Evolutionary conservation across 352 stramenopile genomes (phyloP).

Genomic region (Phytophthora meadii): DNA sequence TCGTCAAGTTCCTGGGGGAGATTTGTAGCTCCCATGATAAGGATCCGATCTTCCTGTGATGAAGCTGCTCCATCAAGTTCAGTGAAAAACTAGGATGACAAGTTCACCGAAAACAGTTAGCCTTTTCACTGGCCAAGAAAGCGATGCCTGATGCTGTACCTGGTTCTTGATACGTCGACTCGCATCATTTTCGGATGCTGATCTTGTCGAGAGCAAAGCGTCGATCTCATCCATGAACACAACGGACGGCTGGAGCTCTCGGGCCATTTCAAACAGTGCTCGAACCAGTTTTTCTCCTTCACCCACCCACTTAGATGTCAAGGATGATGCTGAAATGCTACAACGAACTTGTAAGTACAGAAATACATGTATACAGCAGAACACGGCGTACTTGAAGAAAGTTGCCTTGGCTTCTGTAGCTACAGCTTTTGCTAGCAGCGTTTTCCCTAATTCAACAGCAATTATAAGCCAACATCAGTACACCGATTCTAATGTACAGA

Average conservation of each 20-base stretch:
- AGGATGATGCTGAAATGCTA: conserved; percentile 87
- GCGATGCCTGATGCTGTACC: conserved; percentile 28
- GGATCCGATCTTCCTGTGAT: conserved; percentile 75
- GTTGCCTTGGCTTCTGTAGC: conserved; percentile 85
- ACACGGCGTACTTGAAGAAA: conserved; percentile 72
- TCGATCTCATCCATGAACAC: conserved; percentile 94
- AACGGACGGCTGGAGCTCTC: conserved; percentile 82
- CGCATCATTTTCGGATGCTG: conserved; percentile 83
- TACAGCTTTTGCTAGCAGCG: conserved; percentile 82
- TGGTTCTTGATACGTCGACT: conserved; percentile 92
- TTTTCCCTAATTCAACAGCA: conserved; percentile 64
- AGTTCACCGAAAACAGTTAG: conserved; percentile 3
- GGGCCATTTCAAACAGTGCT: conserved; percentile 93
- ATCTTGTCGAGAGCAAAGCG: conserved; percentile 78
- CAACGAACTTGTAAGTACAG: conserved; percentile 19
- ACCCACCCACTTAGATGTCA: conserved; percentile 92
- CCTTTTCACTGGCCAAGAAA: not conserved
- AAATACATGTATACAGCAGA: not conserved
- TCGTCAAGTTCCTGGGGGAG: conserved; percentile 88
- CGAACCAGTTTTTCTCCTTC: conserved; percentile 95
- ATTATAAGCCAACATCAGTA: not conserved
- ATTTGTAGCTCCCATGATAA: conserved; percentile 91
- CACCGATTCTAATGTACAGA: not conserved
- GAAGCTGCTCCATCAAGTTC: conserved; percentile 85
- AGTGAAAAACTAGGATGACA: conserved; percentile 80